Conservation (phyloP, 768 basidiomycete species). For the Epithele typhae region DNA sequence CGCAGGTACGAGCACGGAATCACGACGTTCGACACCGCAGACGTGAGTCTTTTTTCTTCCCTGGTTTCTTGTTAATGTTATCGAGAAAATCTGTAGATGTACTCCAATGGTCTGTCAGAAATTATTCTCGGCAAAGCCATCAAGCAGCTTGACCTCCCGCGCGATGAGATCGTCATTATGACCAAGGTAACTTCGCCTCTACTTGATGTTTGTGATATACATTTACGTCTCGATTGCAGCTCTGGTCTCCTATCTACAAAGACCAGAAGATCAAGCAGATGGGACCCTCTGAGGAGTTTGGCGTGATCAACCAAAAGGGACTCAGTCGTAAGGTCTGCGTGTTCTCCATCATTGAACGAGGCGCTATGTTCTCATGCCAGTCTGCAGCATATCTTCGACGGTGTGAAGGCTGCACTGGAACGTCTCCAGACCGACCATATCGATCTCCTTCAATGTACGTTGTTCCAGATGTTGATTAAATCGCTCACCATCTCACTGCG, state of each 20-base stretch:
- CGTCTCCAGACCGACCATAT: conserved; percentile 73
- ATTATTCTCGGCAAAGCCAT: conserved; percentile 45
- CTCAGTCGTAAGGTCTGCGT: conserved; percentile 31
- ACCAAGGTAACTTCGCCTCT: conserved; percentile 35
- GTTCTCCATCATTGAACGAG: no score
- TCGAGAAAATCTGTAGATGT: conserved; percentile 21
- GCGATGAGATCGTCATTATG: conserved; percentile 47
- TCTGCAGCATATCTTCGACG: conserved; percentile 65
- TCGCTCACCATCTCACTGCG: not conserved
- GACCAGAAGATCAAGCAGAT: conserved; percentile 2
- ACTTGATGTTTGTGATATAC: no score
- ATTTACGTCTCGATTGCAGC: conserved; percentile 6
- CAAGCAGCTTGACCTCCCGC: conserved; percentile 40
- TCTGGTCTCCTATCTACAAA: conserved; percentile 9
- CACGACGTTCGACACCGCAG: conserved; percentile 35
- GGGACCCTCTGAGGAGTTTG: conserved; percentile 16
- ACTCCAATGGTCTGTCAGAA: conserved; percentile 40
- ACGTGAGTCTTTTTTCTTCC: conserved; percentile 16
- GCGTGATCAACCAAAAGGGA: conserved; percentile 35
- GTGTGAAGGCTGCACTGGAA: conserved; percentile 55
- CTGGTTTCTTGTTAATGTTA: not conserved
- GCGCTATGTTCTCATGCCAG: not conserved
- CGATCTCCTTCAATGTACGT: conserved; percentile 66
- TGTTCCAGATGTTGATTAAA: no score
- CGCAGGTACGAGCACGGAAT: conserved; percentile 38